Evolutionary conservation across 2,329 filamentous ascomycete genomes (phyloP).

Genomic region (Colletotrichum shisoi): DNA sequence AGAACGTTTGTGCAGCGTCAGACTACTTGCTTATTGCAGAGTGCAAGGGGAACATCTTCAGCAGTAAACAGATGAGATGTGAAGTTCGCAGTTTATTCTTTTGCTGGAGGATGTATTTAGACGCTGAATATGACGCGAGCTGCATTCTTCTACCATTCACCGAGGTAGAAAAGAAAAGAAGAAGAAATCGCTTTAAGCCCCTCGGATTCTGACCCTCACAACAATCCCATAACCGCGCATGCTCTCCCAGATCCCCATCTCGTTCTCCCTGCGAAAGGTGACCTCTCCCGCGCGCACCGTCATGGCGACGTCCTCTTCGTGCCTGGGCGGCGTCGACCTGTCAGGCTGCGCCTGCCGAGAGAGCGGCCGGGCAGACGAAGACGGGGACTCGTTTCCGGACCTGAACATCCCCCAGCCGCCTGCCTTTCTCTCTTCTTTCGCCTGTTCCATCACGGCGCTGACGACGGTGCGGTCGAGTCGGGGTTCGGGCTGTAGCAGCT

Average conservation of each 20-base stretch:
- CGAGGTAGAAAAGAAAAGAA: no score
- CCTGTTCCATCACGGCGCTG: slow-evolving; percentile 46
- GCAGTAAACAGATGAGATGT: no score
- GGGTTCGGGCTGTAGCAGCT: slow-evolving; percentile 49
- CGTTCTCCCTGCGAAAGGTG: slow-evolving; percentile 60
- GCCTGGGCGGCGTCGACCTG: not conserved
- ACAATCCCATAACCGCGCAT: slow-evolving; percentile 60
- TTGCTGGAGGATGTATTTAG: no score
- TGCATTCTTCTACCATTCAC: no score
- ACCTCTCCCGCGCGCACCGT: slow-evolving; percentile 56
- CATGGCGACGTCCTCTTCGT: slow-evolving; percentile 50
- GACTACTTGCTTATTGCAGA: no score
- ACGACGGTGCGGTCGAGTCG: slow-evolving; percentile 45
- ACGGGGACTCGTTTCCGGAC: slow-evolving; percentile 36
- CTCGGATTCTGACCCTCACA: slow-evolving; percentile 49
- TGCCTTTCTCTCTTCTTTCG: slow-evolving; percentile 48
- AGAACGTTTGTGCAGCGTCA: no score
- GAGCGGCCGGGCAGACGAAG: not conserved
- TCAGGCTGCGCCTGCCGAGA: not conserved
- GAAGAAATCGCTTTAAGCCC: slow-evolving; percentile 12
- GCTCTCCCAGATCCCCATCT: slow-evolving; percentile 62
- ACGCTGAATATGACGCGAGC: no score
- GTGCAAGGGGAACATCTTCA: no score
- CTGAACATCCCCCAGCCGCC: slow-evolving; percentile 49
- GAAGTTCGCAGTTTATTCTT: no score